A percentile compares a stretch with the other conserved stretches of the same genome.
phyloP scores from a whole-genome alignment of 352 stramenopile genomes.

The Globisporangium cylindrosporum region DNA sequence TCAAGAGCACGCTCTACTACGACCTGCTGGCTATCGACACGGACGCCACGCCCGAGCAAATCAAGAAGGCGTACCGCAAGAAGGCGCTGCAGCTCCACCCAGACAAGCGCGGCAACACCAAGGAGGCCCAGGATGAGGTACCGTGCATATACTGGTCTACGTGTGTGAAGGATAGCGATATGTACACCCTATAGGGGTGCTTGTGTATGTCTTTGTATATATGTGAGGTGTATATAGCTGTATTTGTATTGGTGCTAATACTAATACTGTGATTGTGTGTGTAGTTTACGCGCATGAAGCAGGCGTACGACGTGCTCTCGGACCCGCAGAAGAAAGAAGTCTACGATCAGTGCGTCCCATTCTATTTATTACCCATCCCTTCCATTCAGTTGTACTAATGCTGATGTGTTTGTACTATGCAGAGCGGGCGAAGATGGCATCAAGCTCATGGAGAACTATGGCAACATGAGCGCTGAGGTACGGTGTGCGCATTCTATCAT shows the following conservation, averaged over 20 bases:
- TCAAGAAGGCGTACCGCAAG: slow-evolving; percentile 92
- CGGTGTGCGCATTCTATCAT: neutral
- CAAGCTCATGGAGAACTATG: slow-evolving; percentile 87
- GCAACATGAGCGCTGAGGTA: slow-evolving; percentile 71
- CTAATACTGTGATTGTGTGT: slow-evolving; percentile 11
- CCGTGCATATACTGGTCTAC: neutral
- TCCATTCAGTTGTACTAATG: neutral
- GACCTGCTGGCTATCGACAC: slow-evolving; percentile 75
- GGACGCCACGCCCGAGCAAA: slow-evolving; percentile 73
- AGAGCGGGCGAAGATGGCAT: slow-evolving; percentile 87
- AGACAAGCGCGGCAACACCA: slow-evolving; percentile 83
- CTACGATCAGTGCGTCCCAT: slow-evolving; percentile 62
- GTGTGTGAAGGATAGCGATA: neutral
- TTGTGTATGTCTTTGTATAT: slow-evolving; percentile 16
- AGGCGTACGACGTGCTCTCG: slow-evolving; percentile 92
- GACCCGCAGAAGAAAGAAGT: slow-evolving; percentile 85
- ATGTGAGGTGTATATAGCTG: slow-evolving; percentile 10
- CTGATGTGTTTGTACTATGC: neutral
- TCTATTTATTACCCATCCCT: neutral
- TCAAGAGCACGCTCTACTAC: slow-evolving; percentile 75
- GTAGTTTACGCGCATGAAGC: slow-evolving; percentile 90
- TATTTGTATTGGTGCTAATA: neutral
- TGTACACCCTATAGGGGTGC: neutral
- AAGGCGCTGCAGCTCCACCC: slow-evolving; percentile 92
- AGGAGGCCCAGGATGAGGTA: slow-evolving; percentile 76